Percentiles rank a stretch among this genome's conserved stretches.
phyloP scores from a whole-genome alignment of 83 land plant genomes.

The Picea engelmannii region DNA sequence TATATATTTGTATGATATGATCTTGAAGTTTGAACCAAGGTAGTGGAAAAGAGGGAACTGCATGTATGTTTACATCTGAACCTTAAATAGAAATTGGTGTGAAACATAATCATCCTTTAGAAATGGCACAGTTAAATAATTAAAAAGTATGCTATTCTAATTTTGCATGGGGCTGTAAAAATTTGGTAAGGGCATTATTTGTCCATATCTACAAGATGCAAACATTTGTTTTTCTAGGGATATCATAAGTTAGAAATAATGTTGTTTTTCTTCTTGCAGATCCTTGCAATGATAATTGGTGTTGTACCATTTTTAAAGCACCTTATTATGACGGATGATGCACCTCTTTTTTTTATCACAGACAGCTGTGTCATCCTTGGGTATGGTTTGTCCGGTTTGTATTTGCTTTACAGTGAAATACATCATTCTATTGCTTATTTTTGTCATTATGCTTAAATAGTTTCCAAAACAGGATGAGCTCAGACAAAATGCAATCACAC shows the following conservation, averaged over 20 bases:
- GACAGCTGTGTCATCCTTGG: conserved; percentile 84
- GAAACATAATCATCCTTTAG: too few relatives aligned
- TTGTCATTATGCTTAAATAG: background rate
- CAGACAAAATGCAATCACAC: background rate
- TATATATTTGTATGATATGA: background rate
- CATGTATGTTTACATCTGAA: background rate
- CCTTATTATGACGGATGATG: conserved; percentile 64
- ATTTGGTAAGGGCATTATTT: too few relatives aligned
- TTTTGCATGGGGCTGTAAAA: too few relatives aligned
- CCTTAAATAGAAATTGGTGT: background rate
- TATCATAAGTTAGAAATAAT: background rate
- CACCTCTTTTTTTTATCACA: conserved; percentile 84
- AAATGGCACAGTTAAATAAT: background rate
- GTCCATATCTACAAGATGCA: background rate
- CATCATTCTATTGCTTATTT: background rate
- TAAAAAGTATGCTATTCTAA: background rate
- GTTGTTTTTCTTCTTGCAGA: conserved; percentile 32
- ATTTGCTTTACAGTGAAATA: background rate
- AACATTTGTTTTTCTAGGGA: background rate
- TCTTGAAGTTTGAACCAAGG: background rate
- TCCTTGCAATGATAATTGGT: conserved; percentile 73
- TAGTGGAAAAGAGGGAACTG: background rate
- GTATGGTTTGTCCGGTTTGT: conserved; percentile 32
- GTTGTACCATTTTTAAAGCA: conserved; percentile 67
- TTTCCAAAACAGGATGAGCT: background rate